Percentiles rank a stretch among this genome's conserved stretches.
Evolutionary conservation across 192 early-diverging fungal genomes (phyloP).

Genomic region (Entomortierella beljakovae): DNA sequence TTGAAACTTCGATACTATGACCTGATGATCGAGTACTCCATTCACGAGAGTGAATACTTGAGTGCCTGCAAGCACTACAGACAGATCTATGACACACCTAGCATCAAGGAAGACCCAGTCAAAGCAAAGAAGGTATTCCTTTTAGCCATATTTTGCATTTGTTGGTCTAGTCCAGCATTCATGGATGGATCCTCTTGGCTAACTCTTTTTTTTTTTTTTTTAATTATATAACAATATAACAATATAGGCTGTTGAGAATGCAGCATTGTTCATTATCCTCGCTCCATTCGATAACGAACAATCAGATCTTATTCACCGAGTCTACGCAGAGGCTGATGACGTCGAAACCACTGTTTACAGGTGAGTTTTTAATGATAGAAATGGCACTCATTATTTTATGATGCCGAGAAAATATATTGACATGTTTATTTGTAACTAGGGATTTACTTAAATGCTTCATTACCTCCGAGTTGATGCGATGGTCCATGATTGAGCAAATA

Average conservation of each 20-base stretch:
- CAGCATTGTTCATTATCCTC: slow-evolving; percentile 89
- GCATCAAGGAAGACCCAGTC: slow-evolving; percentile 81
- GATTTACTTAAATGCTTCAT: slow-evolving; percentile 92
- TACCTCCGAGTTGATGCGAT: slow-evolving; percentile 93
- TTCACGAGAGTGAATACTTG: slow-evolving; percentile 92
- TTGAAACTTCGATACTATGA: slow-evolving; percentile 97
- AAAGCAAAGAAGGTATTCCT: slow-evolving; percentile 75
- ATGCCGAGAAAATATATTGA: slow-evolving; percentile 1
- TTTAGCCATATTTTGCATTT: too few species aligned
- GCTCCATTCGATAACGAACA: slow-evolving; percentile 98
- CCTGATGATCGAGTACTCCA: slow-evolving; percentile 94
- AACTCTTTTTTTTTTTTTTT: too few species aligned
- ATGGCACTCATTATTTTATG: not conserved
- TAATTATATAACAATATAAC: too few species aligned
- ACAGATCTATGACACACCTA: slow-evolving; percentile 87
- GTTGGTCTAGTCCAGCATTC: too few species aligned
- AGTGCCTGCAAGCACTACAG: slow-evolving; percentile 94
- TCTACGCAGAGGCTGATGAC: slow-evolving; percentile 85
- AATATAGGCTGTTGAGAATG: slow-evolving; percentile 83
- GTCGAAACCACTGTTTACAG: slow-evolving; percentile 77
- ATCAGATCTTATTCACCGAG: slow-evolving; percentile 90
- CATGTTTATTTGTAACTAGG: slow-evolving; percentile 43
- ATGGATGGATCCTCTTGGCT: too few species aligned
- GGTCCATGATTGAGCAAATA: slow-evolving; percentile 92
- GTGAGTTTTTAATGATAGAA: slow-evolving; percentile 53